These are phyloP conservation scores for Pilasporangium apinafurcum DNA, from an alignment of 352 stramenopile genomes.

Conservation along the genomic window DNA sequence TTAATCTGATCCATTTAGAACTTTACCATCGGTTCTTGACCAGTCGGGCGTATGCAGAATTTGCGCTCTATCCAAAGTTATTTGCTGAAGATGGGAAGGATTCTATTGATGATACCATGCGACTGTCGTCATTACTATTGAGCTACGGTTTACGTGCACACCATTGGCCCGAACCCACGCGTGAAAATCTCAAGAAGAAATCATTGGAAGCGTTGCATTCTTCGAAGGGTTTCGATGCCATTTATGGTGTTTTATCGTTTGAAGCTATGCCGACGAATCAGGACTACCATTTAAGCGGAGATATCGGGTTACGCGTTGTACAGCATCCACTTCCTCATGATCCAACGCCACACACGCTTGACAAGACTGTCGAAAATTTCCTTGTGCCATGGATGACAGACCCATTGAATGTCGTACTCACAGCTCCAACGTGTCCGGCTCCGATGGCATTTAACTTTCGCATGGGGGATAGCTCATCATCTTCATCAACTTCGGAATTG, in stretches of 20 bases:
- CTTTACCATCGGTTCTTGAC: slow-evolving; percentile 83
- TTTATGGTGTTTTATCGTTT: slow-evolving; percentile 72
- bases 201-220: slow-evolving; percentile 63
- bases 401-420: slow-evolving; percentile 32
- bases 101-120: slow-evolving; percentile 68
- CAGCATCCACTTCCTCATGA: slow-evolving; percentile 53
- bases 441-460: slow-evolving; percentile 71
- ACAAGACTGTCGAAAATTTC: slow-evolving; percentile 72
- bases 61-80: slow-evolving; percentile 72
- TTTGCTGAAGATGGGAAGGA: slow-evolving; percentile 33
- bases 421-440: slow-evolving; percentile 31
- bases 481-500: slow-evolving; percentile 54
- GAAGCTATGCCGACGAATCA: slow-evolving; percentile 36
- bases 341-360: slow-evolving; percentile 28
- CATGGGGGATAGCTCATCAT: slow-evolving; percentile 69
- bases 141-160: slow-evolving; percentile 81
- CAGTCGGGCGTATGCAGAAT: slow-evolving; percentile 79
- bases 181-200: slow-evolving; percentile 45
- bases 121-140: slow-evolving; percentile 61
- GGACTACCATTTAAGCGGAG: slow-evolving; percentile 2
- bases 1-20: slow-evolving; percentile 81
- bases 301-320: slow-evolving; percentile 33
- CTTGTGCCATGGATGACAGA: slow-evolving; percentile 56
- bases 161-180: slow-evolving; percentile 56
- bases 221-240: slow-evolving; percentile 62